These are phyloP conservation scores for Cyclocybe aegerita DNA, from an alignment of 768 basidiomycete genomes.

Conservation along the genomic window DNA sequence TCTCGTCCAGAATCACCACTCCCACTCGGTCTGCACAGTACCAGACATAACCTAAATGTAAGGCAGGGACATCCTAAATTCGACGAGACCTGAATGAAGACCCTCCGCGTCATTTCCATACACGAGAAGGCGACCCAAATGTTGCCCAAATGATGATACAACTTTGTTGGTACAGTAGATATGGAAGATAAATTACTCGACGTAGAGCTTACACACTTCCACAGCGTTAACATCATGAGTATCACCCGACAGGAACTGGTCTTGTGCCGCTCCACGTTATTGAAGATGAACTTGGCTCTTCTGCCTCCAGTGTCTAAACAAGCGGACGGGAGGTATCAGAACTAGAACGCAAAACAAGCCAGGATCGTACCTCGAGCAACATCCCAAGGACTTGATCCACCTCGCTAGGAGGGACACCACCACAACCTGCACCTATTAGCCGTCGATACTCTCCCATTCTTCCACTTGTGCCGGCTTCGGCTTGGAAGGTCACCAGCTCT, in stretches of 20 bases:
- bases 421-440: conserved; percentile 88
- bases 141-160: conserved; percentile 9
- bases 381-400: conserved; percentile 85
- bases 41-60: too few relatives aligned
- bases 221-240: neutral
- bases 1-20: too few relatives aligned
- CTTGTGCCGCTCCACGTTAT: conserved; percentile 45
- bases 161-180: conserved; percentile 20
- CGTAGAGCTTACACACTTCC: conserved; percentile 2
- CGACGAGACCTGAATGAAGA: too few relatives aligned
- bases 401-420: conserved; percentile 81
- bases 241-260: conserved; percentile 28
- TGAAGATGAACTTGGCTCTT: conserved; percentile 69
- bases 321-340: neutral
- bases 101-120: too few relatives aligned
- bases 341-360: conserved; percentile 1
- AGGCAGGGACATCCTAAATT: too few relatives aligned
- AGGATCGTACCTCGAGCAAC: conserved; percentile 70
- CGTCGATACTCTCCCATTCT: conserved; percentile 87
- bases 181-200: conserved; percentile 20
- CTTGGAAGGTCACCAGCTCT: conserved; percentile 76
- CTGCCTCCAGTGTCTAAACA: conserved; percentile 73
- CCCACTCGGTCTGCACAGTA: too few relatives aligned
- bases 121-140: too few relatives aligned
- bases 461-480: conserved; percentile 88